Conservation (phyloP, 2,329 filamentous ascomycete species). For the Hymenoscyphus occultus region DNA sequence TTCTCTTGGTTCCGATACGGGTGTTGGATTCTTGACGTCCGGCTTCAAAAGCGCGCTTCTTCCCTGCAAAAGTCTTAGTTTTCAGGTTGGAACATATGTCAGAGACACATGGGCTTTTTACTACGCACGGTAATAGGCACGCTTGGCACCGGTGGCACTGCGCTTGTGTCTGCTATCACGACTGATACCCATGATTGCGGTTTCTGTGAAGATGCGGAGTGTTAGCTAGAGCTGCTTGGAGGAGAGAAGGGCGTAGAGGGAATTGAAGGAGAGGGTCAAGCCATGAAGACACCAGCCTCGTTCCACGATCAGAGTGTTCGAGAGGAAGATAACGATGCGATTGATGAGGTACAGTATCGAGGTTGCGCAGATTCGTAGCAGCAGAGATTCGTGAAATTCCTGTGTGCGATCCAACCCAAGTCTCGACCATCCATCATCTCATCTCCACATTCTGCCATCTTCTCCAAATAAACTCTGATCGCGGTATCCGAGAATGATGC, state of each 20-base stretch:
- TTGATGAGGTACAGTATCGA: neutral
- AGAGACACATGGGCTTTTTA: constrained; percentile 65
- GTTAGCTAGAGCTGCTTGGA: constrained; percentile 26
- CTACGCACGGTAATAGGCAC: constrained; percentile 80
- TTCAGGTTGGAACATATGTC: constrained; percentile 72
- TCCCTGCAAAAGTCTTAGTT: constrained; percentile 60
- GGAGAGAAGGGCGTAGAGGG: neutral
- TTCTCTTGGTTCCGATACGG: constrained; percentile 95
- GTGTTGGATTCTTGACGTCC: constrained; percentile 99
- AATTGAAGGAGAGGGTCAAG: neutral
- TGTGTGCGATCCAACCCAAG: constrained; percentile 7
- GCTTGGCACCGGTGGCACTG: constrained; percentile 98
- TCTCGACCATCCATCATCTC: neutral
- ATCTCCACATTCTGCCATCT: constrained; percentile 1
- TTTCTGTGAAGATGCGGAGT: constrained; percentile 48
- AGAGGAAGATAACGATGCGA: constrained; percentile 4
- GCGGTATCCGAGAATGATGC: constrained; percentile 8
- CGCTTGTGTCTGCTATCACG: constrained; percentile 99
- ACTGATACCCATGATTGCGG: constrained; percentile 98
- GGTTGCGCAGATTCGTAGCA: constrained; percentile 11
- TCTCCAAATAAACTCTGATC: constrained; percentile 17
- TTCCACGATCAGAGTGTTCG: constrained; percentile 13
- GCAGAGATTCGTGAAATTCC: neutral
- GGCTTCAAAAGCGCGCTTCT: constrained; percentile 99
- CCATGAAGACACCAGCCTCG: constrained; percentile 2